Evolutionary conservation across 768 basidiomycete genomes (phyloP).

Genomic region (Rhodocollybia butyracea): DNA sequence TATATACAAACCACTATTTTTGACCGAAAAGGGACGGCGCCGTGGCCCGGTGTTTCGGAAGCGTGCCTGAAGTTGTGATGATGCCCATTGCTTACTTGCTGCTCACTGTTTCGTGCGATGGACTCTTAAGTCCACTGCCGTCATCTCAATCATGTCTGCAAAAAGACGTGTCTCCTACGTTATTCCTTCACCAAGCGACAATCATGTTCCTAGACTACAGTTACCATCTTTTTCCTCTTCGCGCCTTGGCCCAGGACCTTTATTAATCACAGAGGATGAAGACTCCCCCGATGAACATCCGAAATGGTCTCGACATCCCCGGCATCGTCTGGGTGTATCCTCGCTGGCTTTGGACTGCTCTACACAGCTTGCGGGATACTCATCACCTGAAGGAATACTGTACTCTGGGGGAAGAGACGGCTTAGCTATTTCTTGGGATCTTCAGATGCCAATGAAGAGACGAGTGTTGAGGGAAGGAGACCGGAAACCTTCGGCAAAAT

Average conservation of each 20-base stretch:
- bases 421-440: slow-evolving; percentile 83
- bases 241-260: slow-evolving; percentile 67
- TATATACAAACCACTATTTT: not conserved
- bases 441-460: slow-evolving; percentile 63
- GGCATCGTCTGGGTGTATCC: slow-evolving; percentile 83
- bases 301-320: slow-evolving; percentile 48
- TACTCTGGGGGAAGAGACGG: slow-evolving; percentile 92
- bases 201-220: slow-evolving; percentile 58
- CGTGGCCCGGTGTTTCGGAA: no score
- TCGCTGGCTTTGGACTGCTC: slow-evolving; percentile 86
- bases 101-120: no score
- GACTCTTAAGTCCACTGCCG: no score
- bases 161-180: slow-evolving; percentile 84
- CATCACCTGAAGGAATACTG: slow-evolving; percentile 77
- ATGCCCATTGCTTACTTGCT: no score
- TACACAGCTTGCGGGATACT: slow-evolving; percentile 67
- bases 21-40: no score
- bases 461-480: slow-evolving; percentile 28
- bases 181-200: slow-evolving; percentile 69
- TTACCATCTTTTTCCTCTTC: slow-evolving; percentile 65
- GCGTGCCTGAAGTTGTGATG: no score
- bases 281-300: slow-evolving; percentile 19
- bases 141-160: slow-evolving; percentile 23
- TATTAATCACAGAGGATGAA: slow-evolving; percentile 45
- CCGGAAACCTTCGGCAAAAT: slow-evolving; percentile 35